phyloP scores from a whole-genome alignment of 2,329 filamentous ascomycete genomes.

The Didymella lethalis region DNA sequence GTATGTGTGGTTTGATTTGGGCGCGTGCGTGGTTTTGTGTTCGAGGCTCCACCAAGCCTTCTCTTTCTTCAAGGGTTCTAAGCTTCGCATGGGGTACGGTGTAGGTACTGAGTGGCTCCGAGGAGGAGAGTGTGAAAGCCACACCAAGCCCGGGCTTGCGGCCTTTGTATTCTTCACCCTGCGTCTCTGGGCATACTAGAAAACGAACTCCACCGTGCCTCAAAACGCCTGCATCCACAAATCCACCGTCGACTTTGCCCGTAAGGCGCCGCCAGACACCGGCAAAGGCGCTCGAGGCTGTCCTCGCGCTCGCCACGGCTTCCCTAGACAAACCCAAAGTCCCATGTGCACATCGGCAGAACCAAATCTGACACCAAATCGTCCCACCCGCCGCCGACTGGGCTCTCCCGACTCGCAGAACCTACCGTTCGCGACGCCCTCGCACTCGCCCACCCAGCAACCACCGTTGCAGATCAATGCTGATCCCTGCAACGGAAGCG shows the following conservation, averaged over 20 bases:
- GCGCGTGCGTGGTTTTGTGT: slow-evolving; percentile 9
- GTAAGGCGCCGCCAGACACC: background rate
- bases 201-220: background rate
- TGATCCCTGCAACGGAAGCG: slow-evolving; percentile 15
- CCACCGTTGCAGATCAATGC: slow-evolving; percentile 16
- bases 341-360: background rate
- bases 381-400: background rate
- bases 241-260: slow-evolving; percentile 3
- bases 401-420: slow-evolving; percentile 12
- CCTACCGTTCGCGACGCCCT: slow-evolving; percentile 14
- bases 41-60: slow-evolving; percentile 23
- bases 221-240: slow-evolving; percentile 12
- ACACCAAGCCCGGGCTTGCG: slow-evolving; percentile 1
- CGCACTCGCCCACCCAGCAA: slow-evolving; percentile 12
- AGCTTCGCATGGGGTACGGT: slow-evolving; percentile 13
- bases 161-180: slow-evolving; percentile 14
- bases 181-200: background rate
- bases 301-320: slow-evolving; percentile 11
- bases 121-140: background rate
- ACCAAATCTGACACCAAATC: background rate
- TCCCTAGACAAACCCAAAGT: slow-evolving; percentile 5
- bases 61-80: slow-evolving; percentile 20
- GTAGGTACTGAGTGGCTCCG: background rate
- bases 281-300: background rate
- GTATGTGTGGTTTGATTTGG: slow-evolving; percentile 10